Evolutionary conservation across 2,329 filamentous ascomycete species (phyloP).

Genomic region (Trichoderma arundinaceum): DNA sequence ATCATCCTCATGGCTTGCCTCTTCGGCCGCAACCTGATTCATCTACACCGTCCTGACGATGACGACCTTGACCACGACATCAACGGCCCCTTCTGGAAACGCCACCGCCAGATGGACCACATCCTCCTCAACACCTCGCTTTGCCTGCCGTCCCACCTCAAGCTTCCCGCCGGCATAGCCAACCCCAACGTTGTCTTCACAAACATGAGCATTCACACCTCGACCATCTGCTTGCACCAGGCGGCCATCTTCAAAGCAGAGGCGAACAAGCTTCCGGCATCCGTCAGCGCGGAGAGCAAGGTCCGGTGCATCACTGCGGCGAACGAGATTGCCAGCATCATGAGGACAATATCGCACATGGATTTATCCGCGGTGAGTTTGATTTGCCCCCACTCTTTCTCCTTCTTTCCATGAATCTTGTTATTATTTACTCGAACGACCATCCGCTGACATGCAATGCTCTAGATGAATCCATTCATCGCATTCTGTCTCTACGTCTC

Average conservation of each 20-base stretch:
- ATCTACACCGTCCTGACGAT: conserved; percentile 83
- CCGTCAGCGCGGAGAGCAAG: conserved; percentile 87
- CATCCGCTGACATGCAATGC: neutral
- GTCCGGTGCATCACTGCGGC: conserved; percentile 91
- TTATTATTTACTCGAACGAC: neutral
- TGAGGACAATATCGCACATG: conserved; percentile 91
- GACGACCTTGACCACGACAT: conserved; percentile 86
- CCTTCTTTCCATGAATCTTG: neutral
- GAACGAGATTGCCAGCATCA: conserved; percentile 90
- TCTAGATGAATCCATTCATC: conserved; percentile 91
- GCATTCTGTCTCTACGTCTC: conserved; percentile 97
- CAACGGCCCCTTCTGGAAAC: conserved; percentile 94
- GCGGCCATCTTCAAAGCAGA: conserved; percentile 98
- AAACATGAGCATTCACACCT: conserved; percentile 97
- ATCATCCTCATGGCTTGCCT: conserved; percentile 86
- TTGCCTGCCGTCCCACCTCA: conserved; percentile 78
- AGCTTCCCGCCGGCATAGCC: conserved; percentile 74
- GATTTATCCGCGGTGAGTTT: conserved; percentile 77
- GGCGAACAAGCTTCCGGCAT: conserved; percentile 77
- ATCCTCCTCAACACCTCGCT: conserved; percentile 87
- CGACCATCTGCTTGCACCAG: conserved; percentile 96
- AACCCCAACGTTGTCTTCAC: conserved; percentile 89
- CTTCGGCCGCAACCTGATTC: conserved; percentile 88
- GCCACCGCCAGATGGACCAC: conserved; percentile 87
- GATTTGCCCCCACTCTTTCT: neutral